These are phyloP conservation scores for Apostasia shenzhenica DNA, from an alignment of 106 monocot genomes.

Conservation along the genomic window DNA sequence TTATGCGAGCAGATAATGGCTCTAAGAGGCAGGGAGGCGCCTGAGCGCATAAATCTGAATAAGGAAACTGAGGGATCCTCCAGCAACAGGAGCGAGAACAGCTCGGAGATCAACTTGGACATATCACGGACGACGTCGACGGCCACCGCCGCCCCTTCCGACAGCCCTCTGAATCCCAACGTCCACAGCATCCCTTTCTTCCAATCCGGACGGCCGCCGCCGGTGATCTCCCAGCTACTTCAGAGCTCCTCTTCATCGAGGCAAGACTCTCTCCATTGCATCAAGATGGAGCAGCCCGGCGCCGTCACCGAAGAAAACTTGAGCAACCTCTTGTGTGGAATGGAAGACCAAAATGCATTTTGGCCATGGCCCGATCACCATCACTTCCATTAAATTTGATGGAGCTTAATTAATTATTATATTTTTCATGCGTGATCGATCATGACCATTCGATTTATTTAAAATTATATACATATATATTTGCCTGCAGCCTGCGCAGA, in stretches of 20 bases:
- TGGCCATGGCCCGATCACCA: too few relatives aligned
- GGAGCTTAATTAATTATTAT: too few relatives aligned
- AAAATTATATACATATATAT: too few relatives aligned
- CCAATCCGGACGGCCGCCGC: constrained; percentile 10
- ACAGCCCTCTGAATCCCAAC: neutral
- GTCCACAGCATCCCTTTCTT: constrained; percentile 42
- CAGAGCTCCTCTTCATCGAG: neutral
- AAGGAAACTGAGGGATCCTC: constrained; percentile 90
- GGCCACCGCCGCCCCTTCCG: constrained; percentile 22
- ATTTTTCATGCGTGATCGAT: too few relatives aligned
- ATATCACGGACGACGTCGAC: constrained; percentile 51
- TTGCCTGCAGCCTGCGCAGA: too few relatives aligned
- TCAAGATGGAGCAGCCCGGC: neutral
- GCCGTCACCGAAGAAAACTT: neutral
- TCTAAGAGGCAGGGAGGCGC: constrained; percentile 58
- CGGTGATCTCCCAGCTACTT: neutral
- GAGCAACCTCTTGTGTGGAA: too few relatives aligned
- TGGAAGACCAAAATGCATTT: too few relatives aligned
- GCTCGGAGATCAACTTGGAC: constrained; percentile 68
- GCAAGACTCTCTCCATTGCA: too few relatives aligned
- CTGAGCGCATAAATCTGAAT: constrained; percentile 86
- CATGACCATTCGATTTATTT: too few relatives aligned
- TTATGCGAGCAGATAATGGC: constrained; percentile 40
- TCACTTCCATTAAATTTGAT: too few relatives aligned
- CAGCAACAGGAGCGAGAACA: constrained; percentile 92